Conservation (phyloP, 176 grass and related monocot species). For the Carex kokanica region DNA sequence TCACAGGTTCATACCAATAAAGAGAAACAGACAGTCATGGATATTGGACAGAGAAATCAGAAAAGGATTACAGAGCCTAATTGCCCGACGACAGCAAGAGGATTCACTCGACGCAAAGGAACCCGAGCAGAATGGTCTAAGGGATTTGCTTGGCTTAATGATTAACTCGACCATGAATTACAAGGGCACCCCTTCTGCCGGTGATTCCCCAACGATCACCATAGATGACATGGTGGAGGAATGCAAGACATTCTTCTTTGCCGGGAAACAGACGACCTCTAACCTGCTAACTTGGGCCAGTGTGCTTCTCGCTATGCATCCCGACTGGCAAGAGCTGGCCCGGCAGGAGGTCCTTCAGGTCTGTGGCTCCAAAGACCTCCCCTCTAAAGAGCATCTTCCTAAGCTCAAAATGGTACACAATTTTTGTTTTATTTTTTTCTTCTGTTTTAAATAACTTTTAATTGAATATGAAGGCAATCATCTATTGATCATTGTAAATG, state of each 20-base stretch:
- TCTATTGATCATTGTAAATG: background rate
- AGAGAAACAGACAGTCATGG: constrained; percentile 68
- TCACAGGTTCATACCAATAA: constrained; percentile 73
- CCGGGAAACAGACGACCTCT: constrained; percentile 92
- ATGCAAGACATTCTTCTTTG: constrained; percentile 99
- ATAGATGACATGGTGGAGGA: constrained; percentile 84
- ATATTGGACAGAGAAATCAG: constrained; percentile 62
- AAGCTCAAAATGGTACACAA: constrained; percentile 62
- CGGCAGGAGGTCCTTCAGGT: constrained; percentile 60
- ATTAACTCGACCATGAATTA: constrained; percentile 45
- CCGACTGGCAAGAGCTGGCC: constrained; percentile 78
- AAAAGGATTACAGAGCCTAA: constrained; percentile 47
- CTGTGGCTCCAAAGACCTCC: constrained; percentile 55
- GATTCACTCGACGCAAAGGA: background rate
- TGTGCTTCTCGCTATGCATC: constrained; percentile 96
- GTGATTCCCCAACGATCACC: constrained; percentile 34
- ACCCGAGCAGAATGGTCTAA: constrained; percentile 17
- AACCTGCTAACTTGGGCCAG: constrained; percentile 80
- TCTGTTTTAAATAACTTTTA: no score
- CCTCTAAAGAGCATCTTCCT: constrained; percentile 66
- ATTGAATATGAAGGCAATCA: background rate
- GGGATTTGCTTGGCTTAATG: constrained; percentile 71
- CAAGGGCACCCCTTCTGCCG: background rate
- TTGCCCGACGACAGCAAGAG: constrained; percentile 48
- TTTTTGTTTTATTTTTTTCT: background rate